These are phyloP conservation scores for Digitaria exilis DNA, from an alignment of 202 grass and related monocot genomes.

Conservation along the genomic window DNA sequence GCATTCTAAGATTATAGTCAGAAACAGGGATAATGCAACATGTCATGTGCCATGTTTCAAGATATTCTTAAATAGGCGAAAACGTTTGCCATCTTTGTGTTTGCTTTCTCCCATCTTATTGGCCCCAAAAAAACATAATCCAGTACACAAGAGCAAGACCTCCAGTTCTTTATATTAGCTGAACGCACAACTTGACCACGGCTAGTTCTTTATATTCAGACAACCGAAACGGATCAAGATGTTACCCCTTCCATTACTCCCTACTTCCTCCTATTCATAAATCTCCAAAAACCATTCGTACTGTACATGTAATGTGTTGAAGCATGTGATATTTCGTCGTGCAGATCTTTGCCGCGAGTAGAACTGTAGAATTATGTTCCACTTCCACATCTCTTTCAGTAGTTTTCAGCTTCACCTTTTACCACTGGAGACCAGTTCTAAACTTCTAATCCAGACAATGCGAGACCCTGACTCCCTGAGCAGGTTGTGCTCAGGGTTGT, in stretches of 20 bases:
- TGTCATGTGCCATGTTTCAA: neutral
- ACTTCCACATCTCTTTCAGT: neutral
- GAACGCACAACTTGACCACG: neutral
- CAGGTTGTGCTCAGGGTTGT: neutral
- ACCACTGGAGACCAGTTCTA: neutral
- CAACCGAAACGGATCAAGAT: neutral
- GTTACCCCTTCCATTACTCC: neutral
- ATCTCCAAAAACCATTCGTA: neutral
- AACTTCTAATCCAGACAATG: neutral
- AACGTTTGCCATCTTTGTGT: neutral
- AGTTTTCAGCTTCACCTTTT: conserved; percentile 19
- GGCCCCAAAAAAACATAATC: neutral
- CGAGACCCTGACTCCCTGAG: neutral
- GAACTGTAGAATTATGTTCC: neutral
- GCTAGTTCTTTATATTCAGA: neutral
- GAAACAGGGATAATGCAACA: neutral
- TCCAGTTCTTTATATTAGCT: neutral
- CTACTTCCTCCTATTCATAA: neutral
- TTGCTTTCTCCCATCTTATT: conserved; percentile 4
- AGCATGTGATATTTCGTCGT: neutral
- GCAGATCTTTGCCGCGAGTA: neutral
- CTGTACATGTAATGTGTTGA: too few relatives aligned
- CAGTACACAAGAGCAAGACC: neutral
- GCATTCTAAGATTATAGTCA: neutral
- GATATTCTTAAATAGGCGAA: conserved; percentile 9